These are phyloP conservation scores for Cyberlindnera japonica DNA, from an alignment of 805 yeast species.

Conservation along the genomic window DNA sequence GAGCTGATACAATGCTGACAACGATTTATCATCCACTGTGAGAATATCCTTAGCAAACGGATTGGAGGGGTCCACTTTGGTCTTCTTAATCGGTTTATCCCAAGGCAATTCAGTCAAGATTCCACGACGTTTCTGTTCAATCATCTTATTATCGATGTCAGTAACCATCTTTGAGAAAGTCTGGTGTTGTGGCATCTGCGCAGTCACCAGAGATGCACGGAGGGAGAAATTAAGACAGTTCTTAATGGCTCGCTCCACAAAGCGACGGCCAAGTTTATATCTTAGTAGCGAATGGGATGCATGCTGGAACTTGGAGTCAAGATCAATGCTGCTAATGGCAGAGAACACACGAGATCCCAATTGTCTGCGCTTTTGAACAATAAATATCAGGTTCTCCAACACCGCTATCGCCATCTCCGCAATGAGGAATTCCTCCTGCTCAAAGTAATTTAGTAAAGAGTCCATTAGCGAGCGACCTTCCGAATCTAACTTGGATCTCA, in stretches of 20 bases:
- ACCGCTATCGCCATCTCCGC: constrained; percentile 64
- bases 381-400: constrained; percentile 55
- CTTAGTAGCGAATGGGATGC: constrained; percentile 36
- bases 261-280: constrained; percentile 55
- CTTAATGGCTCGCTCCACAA: constrained; percentile 57
- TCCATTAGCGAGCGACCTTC: constrained; percentile 74
- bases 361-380: constrained; percentile 66
- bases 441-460: constrained; percentile 51
- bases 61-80: constrained; percentile 20
- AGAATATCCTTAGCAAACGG: constrained; percentile 33
- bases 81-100: constrained; percentile 28
- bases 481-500: constrained; percentile 51
- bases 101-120: constrained; percentile 24
- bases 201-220: constrained; percentile 30
- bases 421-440: constrained; percentile 50
- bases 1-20: constrained; percentile 63
- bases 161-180: constrained; percentile 21
- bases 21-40: constrained; percentile 41
- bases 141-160: constrained; percentile 23
- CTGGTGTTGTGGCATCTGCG: constrained; percentile 17
- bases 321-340: constrained; percentile 57
- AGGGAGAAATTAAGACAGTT: constrained; percentile 40
- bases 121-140: constrained; percentile 27
- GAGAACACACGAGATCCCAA: constrained; percentile 53
- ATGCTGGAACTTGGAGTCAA: constrained; percentile 50